Evolutionary conservation across 768 basidiomycete species (phyloP), one percentile per base, ranked within the genome.

Genomic region (Lactarius evosmus): DNA sequence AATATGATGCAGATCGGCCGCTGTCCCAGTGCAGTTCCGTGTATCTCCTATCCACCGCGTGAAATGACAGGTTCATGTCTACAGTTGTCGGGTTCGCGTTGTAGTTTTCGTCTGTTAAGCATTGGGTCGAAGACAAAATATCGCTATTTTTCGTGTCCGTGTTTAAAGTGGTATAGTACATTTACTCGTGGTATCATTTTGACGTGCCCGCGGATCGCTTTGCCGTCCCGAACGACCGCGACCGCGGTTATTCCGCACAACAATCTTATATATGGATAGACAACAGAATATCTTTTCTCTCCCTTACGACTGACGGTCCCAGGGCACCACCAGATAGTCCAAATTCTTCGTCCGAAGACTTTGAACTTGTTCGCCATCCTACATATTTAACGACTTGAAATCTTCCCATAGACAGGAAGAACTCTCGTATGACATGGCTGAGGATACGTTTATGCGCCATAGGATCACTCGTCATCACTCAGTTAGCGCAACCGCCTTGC

Each of bases 341-440:
- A 50, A 74, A 78, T 50, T 78, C 78, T 71, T 78, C 82, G 55
- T 85, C 85, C 60, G 83, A 82, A 69, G 89, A 90, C 69, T 90
- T 88, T 74, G 88, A 90, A 75, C 81, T 90, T 72, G 77, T 89
- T 65, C 73, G 80, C 16, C 83, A 90, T 65, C 88, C 88, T 41
- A 69, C 67, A 73, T 75, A 75, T 36, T 67, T 41, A 54, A 50
- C 66, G 55, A 68, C 41, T 75, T 65, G 69, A 75, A 44, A 63
- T 58, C 62, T 62, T 63, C 65, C 58, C 60, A 63, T 63, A 62
- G 72, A 67, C 74, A 78, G 66, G 81, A 82, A 63, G 76, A 76
- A 22, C 71, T 83, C 33, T 82, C 83, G 49, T 72, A 83, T 70
- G 78, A 82, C 72, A 82, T 83, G 82, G 65, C 68, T 40, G 81